Evolutionary conservation across 164 flowering plant genomes (phyloP).

Genomic region (Stephania yunnanensis): DNA sequence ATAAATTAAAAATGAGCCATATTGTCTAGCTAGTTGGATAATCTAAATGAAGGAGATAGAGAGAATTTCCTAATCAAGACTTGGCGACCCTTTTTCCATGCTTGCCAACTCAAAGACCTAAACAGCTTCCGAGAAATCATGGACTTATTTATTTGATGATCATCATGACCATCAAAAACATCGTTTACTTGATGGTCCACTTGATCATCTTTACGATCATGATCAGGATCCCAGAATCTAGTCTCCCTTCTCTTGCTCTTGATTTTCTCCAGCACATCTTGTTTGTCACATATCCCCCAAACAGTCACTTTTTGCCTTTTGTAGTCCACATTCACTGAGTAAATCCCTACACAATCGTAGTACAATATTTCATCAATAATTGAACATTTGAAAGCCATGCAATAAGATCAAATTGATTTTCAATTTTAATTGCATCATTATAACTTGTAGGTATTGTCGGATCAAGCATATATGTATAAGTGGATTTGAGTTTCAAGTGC

Average conservation of each 20-base stretch:
- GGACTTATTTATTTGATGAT: slow-evolving; percentile 3
- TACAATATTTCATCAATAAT: no score
- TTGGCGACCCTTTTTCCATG: slow-evolving; percentile 30
- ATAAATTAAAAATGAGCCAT: not conserved
- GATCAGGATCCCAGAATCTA: slow-evolving; percentile 49
- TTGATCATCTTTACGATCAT: not conserved
- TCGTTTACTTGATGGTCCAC: no score
- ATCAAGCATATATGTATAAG: no score
- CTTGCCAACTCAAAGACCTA: slow-evolving; percentile 40
- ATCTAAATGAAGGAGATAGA: not conserved
- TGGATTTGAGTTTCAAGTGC: no score
- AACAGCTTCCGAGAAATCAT: slow-evolving; percentile 2
- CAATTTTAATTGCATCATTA: no score
- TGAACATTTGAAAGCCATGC: no score
- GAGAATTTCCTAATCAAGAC: not conserved
- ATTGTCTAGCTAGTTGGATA: not conserved
- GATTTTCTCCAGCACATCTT: slow-evolving; percentile 46
- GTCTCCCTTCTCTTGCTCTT: slow-evolving; percentile 68
- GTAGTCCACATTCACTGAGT: slow-evolving; percentile 44
- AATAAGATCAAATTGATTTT: no score
- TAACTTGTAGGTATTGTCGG: no score
- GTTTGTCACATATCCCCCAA: slow-evolving; percentile 42
- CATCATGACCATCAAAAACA: slow-evolving; percentile 12
- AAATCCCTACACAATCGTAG: slow-evolving; percentile 38
- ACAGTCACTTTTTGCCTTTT: slow-evolving; percentile 28